Evolutionary conservation across 495 filamentous ascomycete species (phyloP), one percentile per base, ranked within the genome.

Genomic region (Penicilliopsis zonata): DNA sequence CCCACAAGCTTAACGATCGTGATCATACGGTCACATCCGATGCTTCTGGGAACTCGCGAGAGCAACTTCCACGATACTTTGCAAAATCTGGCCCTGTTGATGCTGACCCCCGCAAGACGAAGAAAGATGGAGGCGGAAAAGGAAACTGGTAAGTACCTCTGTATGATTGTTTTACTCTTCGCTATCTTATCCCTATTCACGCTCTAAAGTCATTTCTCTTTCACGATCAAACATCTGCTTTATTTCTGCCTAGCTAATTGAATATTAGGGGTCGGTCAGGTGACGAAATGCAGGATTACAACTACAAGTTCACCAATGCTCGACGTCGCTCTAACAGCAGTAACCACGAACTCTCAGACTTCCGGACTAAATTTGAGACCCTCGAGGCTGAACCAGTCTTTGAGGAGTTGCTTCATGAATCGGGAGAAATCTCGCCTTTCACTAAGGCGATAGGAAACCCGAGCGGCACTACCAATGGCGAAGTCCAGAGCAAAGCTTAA

Each of bases 71-170:
- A 44, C 83, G 85, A 44, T 95, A 76, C 72, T 96, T 96, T 51
- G 85, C 70, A 49, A 95, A 94, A 69, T 59, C 72, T 19, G 90
- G 88, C 42, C 81, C 78, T 47, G 63, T 75, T 44, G 87, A 86
- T 47, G 60, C 64, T 42, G 80, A 92, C 48, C 90, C 88, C 24
- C 82, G 82, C 58, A 90, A 90, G 71, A 82, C 79, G 42, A 95
- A 95, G 77, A 96, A 96, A 68, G 82, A 94, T 40, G 88, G 88
- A 31, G 81, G 74, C 31, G 88, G 88, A 25, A 90, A 85, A 55
- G 83, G 78, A 53, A 94, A 94, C 57, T 96, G 88, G 88, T 94
- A 72, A 56, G 76, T 52, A 15, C 40, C 9, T 30, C 19, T n/a
- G 12, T 23, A 23, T 6, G 10, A 23, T 6, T 23, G 6, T 23